Evolutionary conservation across 2,329 filamentous ascomycete genomes (phyloP), one percentile per base, ranked within the genome.

Genomic region (Aspergillus sp.): DNA sequence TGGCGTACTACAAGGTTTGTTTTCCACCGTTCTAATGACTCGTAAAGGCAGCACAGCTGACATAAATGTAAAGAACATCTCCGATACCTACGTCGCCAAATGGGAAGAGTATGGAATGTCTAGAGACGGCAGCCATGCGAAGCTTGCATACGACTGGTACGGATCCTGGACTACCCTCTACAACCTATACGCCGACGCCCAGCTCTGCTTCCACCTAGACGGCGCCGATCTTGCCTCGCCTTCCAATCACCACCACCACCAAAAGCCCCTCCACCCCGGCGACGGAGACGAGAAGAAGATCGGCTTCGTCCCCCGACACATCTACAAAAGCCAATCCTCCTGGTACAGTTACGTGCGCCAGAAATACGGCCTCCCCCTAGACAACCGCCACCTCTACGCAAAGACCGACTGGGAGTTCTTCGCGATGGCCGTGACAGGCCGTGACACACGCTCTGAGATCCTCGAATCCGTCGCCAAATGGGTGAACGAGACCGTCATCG

Each of bases 381-480:
- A 95, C 66, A 86, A 79, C 53, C 80, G 89, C 35, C 88, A 93
- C 64, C 66, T 91, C 3, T 93, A 93, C 65, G 85, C 88, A 30
- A 95, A 95, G 69, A 89, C 85, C 28, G 89, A 95, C 67, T 95
- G 89, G 89, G 85, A 93, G 56, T 90, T 94, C 63, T 90, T 93
- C 64, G 86, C 88, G 0, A 88, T 89, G 37, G 86, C 88, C 2
- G 85, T 94, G 5, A 80, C 87, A 4, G 82, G 81, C 53, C 78
- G 79, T 60, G 69, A 75, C 45, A 85, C 86, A 1, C 77, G 88
- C 42, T 74, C 76, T 3, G 80, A 86, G 61, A 89, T 94, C 40
- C 69, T 93, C 31, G 76, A 88, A 47, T 78, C 81, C 12, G 84
- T 93, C 33, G 86, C 87, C 1, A 72, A 71, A 44, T 95, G 89